Evolutionary conservation across 305 asterid genomes (phyloP), one percentile per base, ranked within the genome.

Genomic region (Fraxinus platypoda): DNA sequence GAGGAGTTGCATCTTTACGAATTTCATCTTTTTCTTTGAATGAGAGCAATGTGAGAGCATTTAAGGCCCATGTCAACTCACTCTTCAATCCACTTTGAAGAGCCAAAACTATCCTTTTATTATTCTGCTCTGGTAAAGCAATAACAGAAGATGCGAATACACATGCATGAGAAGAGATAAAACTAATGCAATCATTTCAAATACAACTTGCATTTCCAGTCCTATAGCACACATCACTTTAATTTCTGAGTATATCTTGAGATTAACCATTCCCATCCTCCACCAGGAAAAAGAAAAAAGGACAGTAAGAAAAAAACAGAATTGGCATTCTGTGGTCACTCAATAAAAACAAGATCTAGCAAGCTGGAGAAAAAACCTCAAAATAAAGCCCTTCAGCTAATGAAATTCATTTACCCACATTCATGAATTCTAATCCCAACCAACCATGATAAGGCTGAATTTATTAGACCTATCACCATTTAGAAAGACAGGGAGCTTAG

Each of bases 81-180:
- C 98, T 93, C 94, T 96, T 96, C 41, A 94, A 86, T 84, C 98
- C 98, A 86, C 99, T 93, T 87, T 96, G 99, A 83, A 96, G 98
- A 81, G 99, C 98, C 83, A 91, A 87, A 64, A 96, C 98, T 86
- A 96, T 96, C 88, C 99, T 88, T 89, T 93, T 96, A 87, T 89
- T 90, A 83, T 96, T 94, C 88, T 94, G 99, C 89, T 96, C 99
- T 94, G 97, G 76, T 84, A 80, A 81, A 81, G 71, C 76, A 78
- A 82, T 83, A 38, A 73, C 84, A 83, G 80, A 82, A 78, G 68
- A 78, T 23, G 26, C 12, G 35, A 33, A 0, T 81, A 79, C 72
- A 26, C 26, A 76, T 54, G 28, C 78, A 46, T 78, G 66, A 76
- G 71, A 34, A 82, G 77, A 41, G 15, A 54, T 49, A 19, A 84